phyloP scores from a whole-genome alignment of 2,329 filamentous ascomycete genomes.

The Onygenales sp. region DNA sequence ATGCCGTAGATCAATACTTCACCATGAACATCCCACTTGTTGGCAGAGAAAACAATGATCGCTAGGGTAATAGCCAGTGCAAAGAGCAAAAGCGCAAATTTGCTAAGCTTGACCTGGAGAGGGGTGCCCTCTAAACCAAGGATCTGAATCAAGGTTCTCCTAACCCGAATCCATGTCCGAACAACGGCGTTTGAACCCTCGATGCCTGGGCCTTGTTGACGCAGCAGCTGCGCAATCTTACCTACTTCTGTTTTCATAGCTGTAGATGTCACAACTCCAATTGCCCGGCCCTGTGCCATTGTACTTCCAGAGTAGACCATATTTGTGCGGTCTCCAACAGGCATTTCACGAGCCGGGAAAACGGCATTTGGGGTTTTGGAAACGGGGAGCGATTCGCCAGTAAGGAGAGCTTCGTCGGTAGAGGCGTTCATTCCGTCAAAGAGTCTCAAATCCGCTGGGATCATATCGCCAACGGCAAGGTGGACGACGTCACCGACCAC shows the following conservation, averaged over 20 bases:
- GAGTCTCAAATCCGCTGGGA: constrained; percentile 40
- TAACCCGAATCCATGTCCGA: constrained; percentile 34
- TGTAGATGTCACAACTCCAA: constrained; percentile 52
- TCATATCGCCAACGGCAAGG: constrained; percentile 38
- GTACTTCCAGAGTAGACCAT: constrained; percentile 53
- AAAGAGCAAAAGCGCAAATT: constrained; percentile 54
- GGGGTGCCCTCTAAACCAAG: constrained; percentile 49
- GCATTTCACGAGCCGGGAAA: constrained; percentile 36
- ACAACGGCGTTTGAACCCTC: constrained; percentile 33
- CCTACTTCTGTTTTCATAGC: constrained; percentile 56
- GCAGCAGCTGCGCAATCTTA: constrained; percentile 49
- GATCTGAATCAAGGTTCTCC: constrained; percentile 28
- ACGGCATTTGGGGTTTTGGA: constrained; percentile 39
- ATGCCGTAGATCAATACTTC: constrained; percentile 52
- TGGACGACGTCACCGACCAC: constrained; percentile 53
- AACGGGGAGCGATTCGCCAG: constrained; percentile 53
- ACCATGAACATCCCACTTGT: constrained; percentile 38
- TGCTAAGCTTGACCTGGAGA: constrained; percentile 55
- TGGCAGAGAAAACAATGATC: constrained; percentile 56
- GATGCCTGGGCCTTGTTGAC: constrained; percentile 40
- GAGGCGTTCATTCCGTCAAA: constrained; percentile 52
- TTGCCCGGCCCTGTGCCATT: constrained; percentile 52
- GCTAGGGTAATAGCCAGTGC: constrained; percentile 52
- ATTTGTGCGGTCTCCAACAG: constrained; percentile 53
- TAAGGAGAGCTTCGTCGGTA: constrained; percentile 53